Conservation (phyloP, 345 rosid species). For the Gossypium stocksii region DNA sequence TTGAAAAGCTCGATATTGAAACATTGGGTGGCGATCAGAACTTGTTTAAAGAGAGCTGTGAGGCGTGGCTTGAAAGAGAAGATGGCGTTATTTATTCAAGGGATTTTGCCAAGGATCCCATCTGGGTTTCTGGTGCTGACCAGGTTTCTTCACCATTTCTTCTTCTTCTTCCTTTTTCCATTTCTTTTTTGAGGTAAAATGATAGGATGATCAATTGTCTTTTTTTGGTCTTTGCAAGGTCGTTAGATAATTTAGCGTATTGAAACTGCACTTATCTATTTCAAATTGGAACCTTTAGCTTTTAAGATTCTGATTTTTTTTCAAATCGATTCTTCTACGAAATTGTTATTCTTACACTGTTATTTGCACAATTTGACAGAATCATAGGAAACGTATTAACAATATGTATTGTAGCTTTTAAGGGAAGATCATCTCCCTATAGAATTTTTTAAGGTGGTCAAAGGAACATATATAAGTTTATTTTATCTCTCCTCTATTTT, state of each 20-base stretch:
- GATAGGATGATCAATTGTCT: neutral
- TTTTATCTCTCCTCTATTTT: neutral
- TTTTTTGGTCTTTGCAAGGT: neutral
- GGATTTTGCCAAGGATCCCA: slow-evolving; percentile 69
- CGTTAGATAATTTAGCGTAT: neutral
- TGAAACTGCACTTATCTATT: neutral
- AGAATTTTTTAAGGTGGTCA: no score
- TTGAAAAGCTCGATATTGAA: slow-evolving; percentile 9
- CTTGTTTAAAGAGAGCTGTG: slow-evolving; percentile 43
- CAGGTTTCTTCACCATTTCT: slow-evolving; percentile 30
- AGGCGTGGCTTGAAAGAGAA: slow-evolving; percentile 71
- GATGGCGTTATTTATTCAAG: slow-evolving; percentile 64
- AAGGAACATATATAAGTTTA: no score
- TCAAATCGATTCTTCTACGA: neutral
- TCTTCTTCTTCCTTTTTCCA: neutral
- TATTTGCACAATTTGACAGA: neutral
- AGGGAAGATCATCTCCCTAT: neutral
- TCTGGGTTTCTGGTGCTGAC: slow-evolving; percentile 52
- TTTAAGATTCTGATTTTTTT: neutral
- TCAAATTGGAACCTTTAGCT: neutral
- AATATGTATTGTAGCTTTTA: neutral
- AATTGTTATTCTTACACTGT: neutral
- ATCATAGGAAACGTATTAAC: neutral
- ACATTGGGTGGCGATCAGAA: slow-evolving; percentile 14
- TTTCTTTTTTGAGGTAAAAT: neutral